Evolutionary conservation across 2,329 filamentous ascomycete genomes (phyloP), one percentile per base, ranked within the genome.

Genomic region (Calonectria pseudoreteaudii): DNA sequence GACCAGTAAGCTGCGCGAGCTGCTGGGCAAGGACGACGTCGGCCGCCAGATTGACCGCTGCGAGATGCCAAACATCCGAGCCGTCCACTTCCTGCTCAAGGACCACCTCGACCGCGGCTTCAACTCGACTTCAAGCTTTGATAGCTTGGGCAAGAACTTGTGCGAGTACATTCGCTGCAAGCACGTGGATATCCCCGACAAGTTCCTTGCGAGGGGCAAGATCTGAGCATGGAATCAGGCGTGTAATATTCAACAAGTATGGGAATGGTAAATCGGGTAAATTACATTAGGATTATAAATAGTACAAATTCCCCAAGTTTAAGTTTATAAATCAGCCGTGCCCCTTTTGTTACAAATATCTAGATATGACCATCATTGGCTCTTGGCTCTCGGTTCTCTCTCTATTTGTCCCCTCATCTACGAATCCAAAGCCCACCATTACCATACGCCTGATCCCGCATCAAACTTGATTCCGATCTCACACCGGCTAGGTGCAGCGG

Each of bases 401-500:
- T 28, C 18, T 20, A n/a, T 31, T 53, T 1, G 50, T 2, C 26
- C 28, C 11, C 14, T 80, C 72, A 83, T 64, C 83, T 77, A 13
- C 76, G 69, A 68, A 90, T 85, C 84, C 87, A 91, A 31, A 89
- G 80, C 0, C 89, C 89, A 0, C 89, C 89, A 28, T 83, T 86
- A 2, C 89, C 89, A 70, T 87, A 85, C 2, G 83, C 83, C 58
- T 85, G 85, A 76, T 93, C 91, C 75, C 86, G 86, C 79, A 87
- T 80, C 34, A 85, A 82, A 11, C 84, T 86, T 2, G 85, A 83
- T 16, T 87, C 84, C 11, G 88, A 90, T 66, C 92, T 86, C 53
- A 94, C 86, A 0, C 92, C 92, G 4, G 89, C 85, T 78, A 85
- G 85, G 80, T 93, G 91, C 58, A 92, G 77, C 3, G 92, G 92